phyloP scores from a whole-genome alignment of 129 eudicot genomes.

The Heracleum sosnowskyi region DNA sequence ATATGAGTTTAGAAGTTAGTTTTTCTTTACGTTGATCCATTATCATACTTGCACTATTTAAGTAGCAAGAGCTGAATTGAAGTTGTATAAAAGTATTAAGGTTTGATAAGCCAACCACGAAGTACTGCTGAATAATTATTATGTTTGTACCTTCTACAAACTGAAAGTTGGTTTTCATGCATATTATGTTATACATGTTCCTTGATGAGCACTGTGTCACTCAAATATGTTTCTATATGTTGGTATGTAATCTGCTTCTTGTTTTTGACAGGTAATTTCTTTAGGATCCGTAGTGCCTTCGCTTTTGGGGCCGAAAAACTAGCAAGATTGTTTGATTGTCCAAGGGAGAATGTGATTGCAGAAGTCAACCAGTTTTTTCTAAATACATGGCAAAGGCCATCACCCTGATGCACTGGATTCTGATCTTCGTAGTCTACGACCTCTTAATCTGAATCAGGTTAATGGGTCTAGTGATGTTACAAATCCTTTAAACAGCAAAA shows the following conservation, averaged over 20 bases:
- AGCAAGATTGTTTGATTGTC: constrained; percentile 32
- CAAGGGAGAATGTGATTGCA: constrained; percentile 21
- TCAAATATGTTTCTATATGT: neutral
- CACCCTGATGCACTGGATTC: constrained; percentile 26
- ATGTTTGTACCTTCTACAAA: neutral
- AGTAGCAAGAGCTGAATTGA: neutral
- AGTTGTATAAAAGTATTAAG: neutral
- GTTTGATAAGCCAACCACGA: neutral
- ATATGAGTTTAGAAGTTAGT: neutral
- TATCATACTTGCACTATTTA: neutral
- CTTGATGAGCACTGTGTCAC: neutral
- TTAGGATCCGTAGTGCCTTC: constrained; percentile 43
- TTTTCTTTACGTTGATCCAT: neutral
- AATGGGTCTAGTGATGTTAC: neutral
- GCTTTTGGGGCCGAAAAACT: constrained; percentile 39
- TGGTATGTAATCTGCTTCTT: neutral
- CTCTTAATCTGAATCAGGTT: neutral
- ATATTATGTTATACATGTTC: neutral
- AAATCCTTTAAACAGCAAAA: constrained; percentile 10
- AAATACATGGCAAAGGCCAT: constrained; percentile 35
- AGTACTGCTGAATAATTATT: neutral
- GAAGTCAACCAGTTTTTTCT: constrained; percentile 32
- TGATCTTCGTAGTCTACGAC: constrained; percentile 1
- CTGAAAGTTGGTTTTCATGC: neutral
- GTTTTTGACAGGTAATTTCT: constrained; percentile 34